Base-by-base conservation (phyloP, 805 yeast genomes). In the Wickerhamiella alocasiicola region DNA sequence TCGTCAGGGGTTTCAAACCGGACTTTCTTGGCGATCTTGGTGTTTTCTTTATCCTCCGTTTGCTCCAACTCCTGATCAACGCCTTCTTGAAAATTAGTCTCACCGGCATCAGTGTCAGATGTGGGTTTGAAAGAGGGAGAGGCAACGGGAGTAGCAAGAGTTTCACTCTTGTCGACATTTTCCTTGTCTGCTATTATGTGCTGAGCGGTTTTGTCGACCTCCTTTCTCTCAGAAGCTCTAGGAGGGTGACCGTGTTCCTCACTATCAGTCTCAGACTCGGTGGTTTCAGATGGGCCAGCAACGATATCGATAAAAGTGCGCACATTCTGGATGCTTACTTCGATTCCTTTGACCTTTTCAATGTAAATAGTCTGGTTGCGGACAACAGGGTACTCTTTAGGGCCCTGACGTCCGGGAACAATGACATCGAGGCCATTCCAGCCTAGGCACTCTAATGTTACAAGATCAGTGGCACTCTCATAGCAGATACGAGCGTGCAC, bases 401-500 rank as follows among this genome's bases (percentile, higher is more conserved):
- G 23, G 19, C 21, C 42, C 38, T 19, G 25, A n/a, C 36, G 48
- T 41, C 42, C 56, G 0, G 94, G 91, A 30, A 83, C 70, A 4
- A 71, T 65, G 15, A 85, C 70, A 7, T 71, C 68, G 38, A 81
- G 62, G 9, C 96, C 95, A 57, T 88, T 88, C 61, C 76, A 71
- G 3, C 97, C 96, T 41, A 74, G 57, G 58, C 96, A 88, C 33
- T 70, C 70, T 38, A 88, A 56, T 12, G 61, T 63, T 33, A 83
- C 56, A 34, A 64, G 50, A 25, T 70, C 62, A 9, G 46, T 41
- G 3, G 45, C 54, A 1, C 63, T 50, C 21, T 63, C 54, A 54
- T 70, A 76, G 19, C 67, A 61, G 2, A 80, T 53, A 12, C 62
- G 58, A 39, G 78, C 66, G 57, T 82, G 94, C 9, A 67, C 66